phyloP scores from a whole-genome alignment of 108 stramenopile genomes.

The Fistulifera solaris region DNA sequence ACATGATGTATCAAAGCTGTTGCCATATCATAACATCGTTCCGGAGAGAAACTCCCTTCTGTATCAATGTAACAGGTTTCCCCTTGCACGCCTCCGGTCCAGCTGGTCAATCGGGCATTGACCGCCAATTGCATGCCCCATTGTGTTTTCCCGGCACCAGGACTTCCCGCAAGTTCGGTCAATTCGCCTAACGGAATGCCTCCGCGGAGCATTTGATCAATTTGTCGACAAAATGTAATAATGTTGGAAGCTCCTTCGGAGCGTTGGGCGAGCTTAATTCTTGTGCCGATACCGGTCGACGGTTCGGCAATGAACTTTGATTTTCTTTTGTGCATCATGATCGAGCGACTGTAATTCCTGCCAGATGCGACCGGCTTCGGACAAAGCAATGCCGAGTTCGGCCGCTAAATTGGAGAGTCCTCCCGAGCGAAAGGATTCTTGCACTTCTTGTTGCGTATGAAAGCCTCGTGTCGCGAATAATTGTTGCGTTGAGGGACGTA shows the following conservation, averaged over 20 bases:
- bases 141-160: conserved; percentile 94
- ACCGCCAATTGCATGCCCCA: conserved; percentile 90
- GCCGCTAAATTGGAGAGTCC: conserved; percentile 34
- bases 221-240: conserved; percentile 60
- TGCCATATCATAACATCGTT: conserved; percentile 78
- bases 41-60: conserved; percentile 85
- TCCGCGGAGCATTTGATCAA: conserved; percentile 83
- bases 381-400: conserved; percentile 24
- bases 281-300: neutral
- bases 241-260: conserved; percentile 18
- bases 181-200: conserved; percentile 73
- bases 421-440: conserved; percentile 16
- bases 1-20: conserved; percentile 30
- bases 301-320: neutral
- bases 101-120: conserved; percentile 63
- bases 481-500: conserved; percentile 64
- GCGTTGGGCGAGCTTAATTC: neutral
- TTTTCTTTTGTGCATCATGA: neutral
- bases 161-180: conserved; percentile 87
- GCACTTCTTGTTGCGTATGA: conserved; percentile 41
- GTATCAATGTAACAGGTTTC: conserved; percentile 83
- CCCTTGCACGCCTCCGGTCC: conserved; percentile 83
- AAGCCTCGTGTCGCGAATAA: conserved; percentile 56
- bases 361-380: conserved; percentile 16
- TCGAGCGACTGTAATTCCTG: neutral